These are phyloP conservation scores for Starmerella tilneyi DNA, from an alignment of 805 yeast species.

Conservation along the genomic window DNA sequence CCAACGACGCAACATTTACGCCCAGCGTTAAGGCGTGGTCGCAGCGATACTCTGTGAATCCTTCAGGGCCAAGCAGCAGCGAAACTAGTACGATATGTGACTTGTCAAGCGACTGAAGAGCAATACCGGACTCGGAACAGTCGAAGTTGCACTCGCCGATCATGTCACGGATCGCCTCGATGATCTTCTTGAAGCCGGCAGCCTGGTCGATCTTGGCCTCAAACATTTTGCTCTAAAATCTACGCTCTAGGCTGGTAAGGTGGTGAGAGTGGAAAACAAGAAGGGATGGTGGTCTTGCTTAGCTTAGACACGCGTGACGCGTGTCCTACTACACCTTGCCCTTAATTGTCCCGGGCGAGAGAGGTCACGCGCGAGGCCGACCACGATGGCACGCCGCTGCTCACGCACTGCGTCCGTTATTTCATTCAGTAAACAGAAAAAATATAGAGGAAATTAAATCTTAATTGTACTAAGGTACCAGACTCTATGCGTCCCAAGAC, in stretches of 20 bases:
- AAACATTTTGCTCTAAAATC: slow-evolving; percentile 48
- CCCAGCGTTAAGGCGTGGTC: slow-evolving; percentile 90
- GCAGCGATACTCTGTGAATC: slow-evolving; percentile 87
- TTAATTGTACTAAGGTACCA: background rate
- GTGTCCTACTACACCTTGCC: slow-evolving; percentile 6
- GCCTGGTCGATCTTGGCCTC: slow-evolving; percentile 97
- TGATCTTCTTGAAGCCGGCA: slow-evolving; percentile 77
- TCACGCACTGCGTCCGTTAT: background rate
- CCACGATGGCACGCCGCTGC: no score
- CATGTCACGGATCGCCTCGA: slow-evolving; percentile 89
- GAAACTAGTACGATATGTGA: slow-evolving; percentile 91
- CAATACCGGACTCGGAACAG: slow-evolving; percentile 89
- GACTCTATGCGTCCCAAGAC: slow-evolving; percentile 10
- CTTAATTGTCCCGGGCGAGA: slow-evolving; percentile 1
- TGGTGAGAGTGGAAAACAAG: background rate
- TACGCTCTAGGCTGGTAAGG: background rate
- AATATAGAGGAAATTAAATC: background rate
- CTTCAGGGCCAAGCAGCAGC: slow-evolving; percentile 73
- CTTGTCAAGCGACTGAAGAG: slow-evolving; percentile 95
- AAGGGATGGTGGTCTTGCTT: background rate
- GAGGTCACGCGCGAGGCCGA: no score
- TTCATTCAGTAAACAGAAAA: background rate
- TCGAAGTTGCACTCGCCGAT: slow-evolving; percentile 93
- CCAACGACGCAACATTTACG: slow-evolving; percentile 73
- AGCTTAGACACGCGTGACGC: slow-evolving; percentile 8